A percentile compares a stretch with the other conserved stretches of the same genome.
These are phyloP conservation scores for Melanomma pulvis-pyrius DNA, from an alignment of 495 filamentous ascomycete species.

Conservation along the genomic window DNA sequence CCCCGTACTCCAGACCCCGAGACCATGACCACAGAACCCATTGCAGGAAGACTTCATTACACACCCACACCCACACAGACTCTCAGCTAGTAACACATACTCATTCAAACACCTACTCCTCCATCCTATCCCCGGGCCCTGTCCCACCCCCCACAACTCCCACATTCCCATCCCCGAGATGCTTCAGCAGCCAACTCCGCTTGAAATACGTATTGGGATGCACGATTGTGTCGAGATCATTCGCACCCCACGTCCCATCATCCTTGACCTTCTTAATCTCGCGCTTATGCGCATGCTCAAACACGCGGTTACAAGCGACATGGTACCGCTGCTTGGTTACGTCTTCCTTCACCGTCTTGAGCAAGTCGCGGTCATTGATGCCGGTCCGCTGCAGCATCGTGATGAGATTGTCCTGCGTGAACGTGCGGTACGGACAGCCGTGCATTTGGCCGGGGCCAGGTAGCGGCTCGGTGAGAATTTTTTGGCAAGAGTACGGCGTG, in stretches of 20 bases:
- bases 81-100: too few species aligned
- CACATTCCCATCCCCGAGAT: conserved; percentile 54
- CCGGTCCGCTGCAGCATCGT: conserved; percentile 72
- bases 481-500: conserved; percentile 88
- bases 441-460: conserved; percentile 84
- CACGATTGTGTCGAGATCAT: conserved; percentile 89
- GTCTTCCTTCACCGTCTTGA: conserved; percentile 84
- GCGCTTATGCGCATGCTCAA: conserved; percentile 82
- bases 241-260: conserved; percentile 70
- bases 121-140: conserved; percentile 30
- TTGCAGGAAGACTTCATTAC: too few species aligned
- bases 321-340: conserved; percentile 87
- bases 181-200: conserved; percentile 84
- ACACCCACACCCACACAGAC: background rate
- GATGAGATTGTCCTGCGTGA: conserved; percentile 81
- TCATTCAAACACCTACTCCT: conserved; percentile 30
- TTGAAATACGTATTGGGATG: conserved; percentile 99
- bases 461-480: conserved; percentile 82
- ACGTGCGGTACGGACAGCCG: conserved; percentile 95
- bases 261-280: conserved; percentile 91
- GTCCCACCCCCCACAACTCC: conserved; percentile 27
- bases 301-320: conserved; percentile 95
- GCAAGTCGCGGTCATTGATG: conserved; percentile 72
- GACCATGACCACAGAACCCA: too few species aligned
- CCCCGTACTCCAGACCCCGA: too few species aligned